These are phyloP conservation scores for Penicillium paneum DNA, from an alignment of 2,329 filamentous ascomycete genomes.

Conservation along the genomic window DNA sequence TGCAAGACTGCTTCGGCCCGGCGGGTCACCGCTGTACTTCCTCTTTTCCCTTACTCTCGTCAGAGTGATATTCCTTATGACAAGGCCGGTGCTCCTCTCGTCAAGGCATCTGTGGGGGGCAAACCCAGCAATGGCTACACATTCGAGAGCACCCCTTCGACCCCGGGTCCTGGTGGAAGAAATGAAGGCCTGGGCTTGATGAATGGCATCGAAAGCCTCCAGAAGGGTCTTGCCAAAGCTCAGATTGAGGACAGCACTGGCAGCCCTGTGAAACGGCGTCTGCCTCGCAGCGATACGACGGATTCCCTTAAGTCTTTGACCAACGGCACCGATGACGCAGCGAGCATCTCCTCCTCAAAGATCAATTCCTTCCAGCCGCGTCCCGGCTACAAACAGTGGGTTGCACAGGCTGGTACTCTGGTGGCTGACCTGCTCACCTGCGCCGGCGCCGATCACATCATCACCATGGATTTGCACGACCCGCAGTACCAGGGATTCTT, in stretches of 20 bases:
- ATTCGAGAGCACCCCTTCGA: slow-evolving; percentile 88
- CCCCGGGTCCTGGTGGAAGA: slow-evolving; percentile 70
- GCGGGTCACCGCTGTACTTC: slow-evolving; percentile 88
- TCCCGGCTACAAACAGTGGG: slow-evolving; percentile 97
- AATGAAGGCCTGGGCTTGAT: slow-evolving; percentile 63
- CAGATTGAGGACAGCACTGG: slow-evolving; percentile 55
- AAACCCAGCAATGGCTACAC: slow-evolving; percentile 60
- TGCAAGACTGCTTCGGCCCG: slow-evolving; percentile 93
- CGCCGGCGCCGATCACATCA: slow-evolving; percentile 92
- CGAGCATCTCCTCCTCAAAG: slow-evolving; percentile 55
- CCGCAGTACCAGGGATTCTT: slow-evolving; percentile 98
- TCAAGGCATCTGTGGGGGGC: slow-evolving; percentile 57
- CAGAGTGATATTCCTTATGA: slow-evolving; percentile 97
- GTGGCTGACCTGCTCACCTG: slow-evolving; percentile 93
- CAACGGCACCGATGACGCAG: slow-evolving; percentile 61
- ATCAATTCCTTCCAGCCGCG: slow-evolving; percentile 70
- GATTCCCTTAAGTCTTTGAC: slow-evolving; percentile 39
- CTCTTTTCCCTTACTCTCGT: slow-evolving; percentile 93
- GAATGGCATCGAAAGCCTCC: slow-evolving; percentile 67
- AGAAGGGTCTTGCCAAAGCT: slow-evolving; percentile 69
- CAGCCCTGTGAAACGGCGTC: slow-evolving; percentile 43
- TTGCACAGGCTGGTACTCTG: slow-evolving; percentile 91
- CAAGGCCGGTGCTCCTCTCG: slow-evolving; percentile 84
- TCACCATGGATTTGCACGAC: slow-evolving; percentile 96
- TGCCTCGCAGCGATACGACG: slow-evolving; percentile 38